A percentile compares a stretch with the other conserved stretches of the same genome.
Evolutionary conservation across 75 land plant species (phyloP).

Genomic region (Cupressus sempervirens): DNA sequence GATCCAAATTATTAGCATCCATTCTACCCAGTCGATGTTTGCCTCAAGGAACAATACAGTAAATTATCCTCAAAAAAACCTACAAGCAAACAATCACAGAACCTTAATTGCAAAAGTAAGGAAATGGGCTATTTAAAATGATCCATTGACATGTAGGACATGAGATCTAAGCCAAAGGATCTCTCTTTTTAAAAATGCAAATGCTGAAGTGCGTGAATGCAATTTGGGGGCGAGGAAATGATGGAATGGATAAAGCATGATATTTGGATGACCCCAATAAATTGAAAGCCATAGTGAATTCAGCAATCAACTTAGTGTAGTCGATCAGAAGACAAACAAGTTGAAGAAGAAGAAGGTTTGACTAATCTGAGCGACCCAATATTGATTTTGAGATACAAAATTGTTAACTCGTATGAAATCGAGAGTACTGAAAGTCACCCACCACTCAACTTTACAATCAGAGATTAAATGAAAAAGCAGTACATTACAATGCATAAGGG

Average conservation of each 20-base stretch:
- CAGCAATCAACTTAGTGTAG: not conserved
- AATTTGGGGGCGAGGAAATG: not conserved
- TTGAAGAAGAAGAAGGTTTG: not conserved
- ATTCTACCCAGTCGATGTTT: not conserved
- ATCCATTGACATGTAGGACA: not conserved
- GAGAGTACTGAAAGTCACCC: not conserved
- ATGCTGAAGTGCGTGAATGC: not conserved
- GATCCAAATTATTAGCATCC: slow-evolving; percentile 3
- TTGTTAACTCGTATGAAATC: not conserved
- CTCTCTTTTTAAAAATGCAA: not conserved
- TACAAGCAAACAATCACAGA: not conserved
- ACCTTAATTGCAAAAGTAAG: not conserved
- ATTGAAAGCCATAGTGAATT: not conserved
- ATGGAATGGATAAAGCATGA: not conserved
- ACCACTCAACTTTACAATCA: not conserved
- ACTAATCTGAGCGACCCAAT: not conserved
- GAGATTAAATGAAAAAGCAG: no score
- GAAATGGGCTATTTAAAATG: not conserved
- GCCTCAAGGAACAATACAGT: not conserved
- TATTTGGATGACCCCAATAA: not conserved
- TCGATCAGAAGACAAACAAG: not conserved
- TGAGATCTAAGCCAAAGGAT: not conserved
- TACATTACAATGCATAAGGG: not conserved
- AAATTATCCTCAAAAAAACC: not conserved
- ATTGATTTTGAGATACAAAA: not conserved